These are phyloP conservation scores for Moniliella sp. DNA, from an alignment of 1,284 basidiomycete genomes.

Conservation along the genomic window DNA sequence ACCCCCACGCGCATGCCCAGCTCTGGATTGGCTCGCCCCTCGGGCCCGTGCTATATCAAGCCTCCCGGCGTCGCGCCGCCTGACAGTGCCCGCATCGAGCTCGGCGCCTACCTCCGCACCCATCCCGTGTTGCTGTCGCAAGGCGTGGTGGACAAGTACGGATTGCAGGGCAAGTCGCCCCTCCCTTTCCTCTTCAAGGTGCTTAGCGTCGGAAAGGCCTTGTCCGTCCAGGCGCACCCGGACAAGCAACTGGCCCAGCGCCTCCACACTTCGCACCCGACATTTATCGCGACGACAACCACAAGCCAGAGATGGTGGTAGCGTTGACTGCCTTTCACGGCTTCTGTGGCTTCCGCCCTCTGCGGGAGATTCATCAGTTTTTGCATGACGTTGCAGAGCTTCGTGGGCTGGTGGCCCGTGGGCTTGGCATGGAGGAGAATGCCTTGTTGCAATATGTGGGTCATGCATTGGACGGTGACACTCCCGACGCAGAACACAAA, in stretches of 20 bases:
- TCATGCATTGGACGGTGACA: too few relatives aligned
- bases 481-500: slow-evolving; percentile 3
- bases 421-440: slow-evolving; percentile 1
- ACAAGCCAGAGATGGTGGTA: slow-evolving; percentile 95
- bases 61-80: too few relatives aligned
- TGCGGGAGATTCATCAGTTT: slow-evolving; percentile 48
- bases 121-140: slow-evolving; percentile 9
- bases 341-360: slow-evolving; percentile 71
- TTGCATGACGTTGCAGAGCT: slow-evolving; percentile 59
- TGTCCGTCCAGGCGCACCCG: slow-evolving; percentile 92
- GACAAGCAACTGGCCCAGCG: slow-evolving; percentile 66
- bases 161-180: background rate
- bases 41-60: too few relatives aligned
- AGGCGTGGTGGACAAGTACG: slow-evolving; percentile 1
- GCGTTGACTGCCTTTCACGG: slow-evolving; percentile 76
- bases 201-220: slow-evolving; percentile 69
- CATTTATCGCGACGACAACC: slow-evolving; percentile 83
- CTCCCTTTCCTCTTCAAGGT: slow-evolving; percentile 32
- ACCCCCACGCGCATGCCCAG: slow-evolving; percentile 1
- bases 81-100: too few relatives aligned
- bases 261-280: slow-evolving; percentile 55
- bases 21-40: slow-evolving; percentile 95
- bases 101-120: slow-evolving; percentile 9
- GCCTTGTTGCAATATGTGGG: too few relatives aligned
- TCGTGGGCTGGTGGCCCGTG: slow-evolving; percentile 34